A percentile compares a stretch with the other conserved stretches of the same genome.
These are phyloP conservation scores for Pichia californica DNA, from an alignment of 805 yeast species.

Conservation along the genomic window DNA sequence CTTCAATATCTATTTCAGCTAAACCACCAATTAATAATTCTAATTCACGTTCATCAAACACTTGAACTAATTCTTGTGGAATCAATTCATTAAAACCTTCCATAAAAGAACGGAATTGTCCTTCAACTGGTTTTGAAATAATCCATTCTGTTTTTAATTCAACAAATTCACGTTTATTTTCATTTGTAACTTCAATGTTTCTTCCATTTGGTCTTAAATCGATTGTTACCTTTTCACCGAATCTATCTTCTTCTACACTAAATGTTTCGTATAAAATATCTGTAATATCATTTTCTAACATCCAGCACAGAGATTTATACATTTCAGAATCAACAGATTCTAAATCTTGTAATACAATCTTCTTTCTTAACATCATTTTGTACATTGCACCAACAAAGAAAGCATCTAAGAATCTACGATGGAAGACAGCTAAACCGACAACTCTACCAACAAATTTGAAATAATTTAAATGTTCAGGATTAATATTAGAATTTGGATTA, in stretches of 20 bases:
- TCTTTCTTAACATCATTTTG: conserved; percentile 94
- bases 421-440: conserved; percentile 97
- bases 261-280: conserved; percentile 84
- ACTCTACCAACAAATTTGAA: conserved; percentile 98
- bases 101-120: conserved; percentile 93
- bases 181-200: conserved; percentile 87
- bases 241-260: conserved; percentile 80
- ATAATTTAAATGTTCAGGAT: conserved; percentile 96
- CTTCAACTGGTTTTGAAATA: conserved; percentile 86
- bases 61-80: conserved; percentile 94
- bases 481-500: conserved; percentile 93
- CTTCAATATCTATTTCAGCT: conserved; percentile 96
- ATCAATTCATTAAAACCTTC: conserved; percentile 96
- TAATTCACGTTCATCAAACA: conserved; percentile 94
- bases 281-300: conserved; percentile 88
- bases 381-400: conserved; percentile 97
- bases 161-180: conserved; percentile 90
- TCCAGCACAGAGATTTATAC: conserved; percentile 92
- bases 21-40: conserved; percentile 97
- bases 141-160: conserved; percentile 95
- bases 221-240: conserved; percentile 84
- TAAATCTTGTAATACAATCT: conserved; percentile 93
- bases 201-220: conserved; percentile 88
- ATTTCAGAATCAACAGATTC: conserved; percentile 98
- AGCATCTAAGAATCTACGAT: conserved; percentile 94